These are phyloP conservation scores for Neurospora sp. DNA, from an alignment of 2,329 filamentous ascomycete species.

Conservation along the genomic window DNA sequence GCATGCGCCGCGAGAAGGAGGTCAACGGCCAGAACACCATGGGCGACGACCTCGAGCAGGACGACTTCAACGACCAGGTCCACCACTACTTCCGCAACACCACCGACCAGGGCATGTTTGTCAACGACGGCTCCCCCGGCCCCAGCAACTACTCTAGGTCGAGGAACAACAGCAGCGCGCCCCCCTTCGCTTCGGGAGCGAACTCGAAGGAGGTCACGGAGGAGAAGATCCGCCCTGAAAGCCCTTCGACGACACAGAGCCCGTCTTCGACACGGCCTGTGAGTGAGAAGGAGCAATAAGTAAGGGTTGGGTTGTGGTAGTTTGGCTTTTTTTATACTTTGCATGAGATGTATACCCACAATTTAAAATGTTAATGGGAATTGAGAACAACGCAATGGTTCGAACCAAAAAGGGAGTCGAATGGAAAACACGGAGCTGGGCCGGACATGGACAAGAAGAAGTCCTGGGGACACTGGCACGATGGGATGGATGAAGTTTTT, in stretches of 20 bases:
- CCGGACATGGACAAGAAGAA: not conserved
- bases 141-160: not conserved
- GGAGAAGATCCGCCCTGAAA: not conserved
- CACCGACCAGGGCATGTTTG: slow-evolving; percentile 4
- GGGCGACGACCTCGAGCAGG: slow-evolving; percentile 27
- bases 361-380: not conserved
- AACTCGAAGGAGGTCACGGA: not conserved
- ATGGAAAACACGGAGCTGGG: not conserved
- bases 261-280: not conserved
- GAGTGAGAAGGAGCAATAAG: not conserved
- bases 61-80: slow-evolving; percentile 43
- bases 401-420: not conserved
- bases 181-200: not conserved
- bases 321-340: not conserved
- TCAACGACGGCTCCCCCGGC: not conserved
- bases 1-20: slow-evolving; percentile 24
- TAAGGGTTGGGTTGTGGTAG: not conserved
- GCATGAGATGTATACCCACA: not conserved
- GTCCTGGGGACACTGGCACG: not conserved
- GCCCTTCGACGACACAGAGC: not conserved
- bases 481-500: not conserved
- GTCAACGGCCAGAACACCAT: slow-evolving; percentile 23
- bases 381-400: not conserved
- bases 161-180: not conserved
- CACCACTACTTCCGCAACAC: slow-evolving; percentile 42